Evolutionary conservation across 768 basidiomycete species (phyloP).

Genomic region (Suillus cothurnatus): DNA sequence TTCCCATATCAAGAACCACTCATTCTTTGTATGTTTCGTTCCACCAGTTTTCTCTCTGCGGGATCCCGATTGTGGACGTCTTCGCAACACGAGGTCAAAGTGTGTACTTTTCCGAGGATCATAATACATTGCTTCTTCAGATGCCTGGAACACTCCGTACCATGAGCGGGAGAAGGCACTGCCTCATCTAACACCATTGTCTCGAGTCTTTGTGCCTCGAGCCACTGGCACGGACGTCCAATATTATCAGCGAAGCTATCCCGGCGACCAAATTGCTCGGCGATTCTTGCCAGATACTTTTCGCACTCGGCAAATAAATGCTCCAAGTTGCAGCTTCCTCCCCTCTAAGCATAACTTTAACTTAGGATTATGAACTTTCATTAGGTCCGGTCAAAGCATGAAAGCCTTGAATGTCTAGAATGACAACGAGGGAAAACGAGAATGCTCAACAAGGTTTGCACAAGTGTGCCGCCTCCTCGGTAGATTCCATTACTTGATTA

Average conservation of each 20-base stretch:
- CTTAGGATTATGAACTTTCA: neutral
- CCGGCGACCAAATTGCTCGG: neutral
- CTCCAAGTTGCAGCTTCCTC: neutral
- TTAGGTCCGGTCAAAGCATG: neutral
- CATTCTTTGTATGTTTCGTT: neutral
- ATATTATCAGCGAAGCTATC: neutral
- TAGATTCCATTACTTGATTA: neutral
- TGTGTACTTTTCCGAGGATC: constrained; percentile 3
- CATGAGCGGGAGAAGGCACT: neutral
- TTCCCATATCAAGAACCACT: neutral
- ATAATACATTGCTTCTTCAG: no score
- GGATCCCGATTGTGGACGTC: neutral
- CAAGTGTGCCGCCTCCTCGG: neutral
- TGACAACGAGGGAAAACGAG: neutral
- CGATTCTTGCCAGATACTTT: neutral
- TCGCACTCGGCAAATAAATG: neutral
- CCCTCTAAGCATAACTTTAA: constrained; percentile 17
- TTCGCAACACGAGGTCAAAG: neutral
- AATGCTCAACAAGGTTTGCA: neutral
- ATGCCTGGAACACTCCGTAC: neutral
- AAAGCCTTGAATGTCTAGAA: neutral
- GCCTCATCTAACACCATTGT: neutral
- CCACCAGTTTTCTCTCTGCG: neutral
- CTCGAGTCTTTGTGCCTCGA: neutral
- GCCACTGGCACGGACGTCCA: neutral